phyloP scores from a whole-genome alignment of 495 filamentous ascomycete species.

The Penicillium samsonianum region DNA sequence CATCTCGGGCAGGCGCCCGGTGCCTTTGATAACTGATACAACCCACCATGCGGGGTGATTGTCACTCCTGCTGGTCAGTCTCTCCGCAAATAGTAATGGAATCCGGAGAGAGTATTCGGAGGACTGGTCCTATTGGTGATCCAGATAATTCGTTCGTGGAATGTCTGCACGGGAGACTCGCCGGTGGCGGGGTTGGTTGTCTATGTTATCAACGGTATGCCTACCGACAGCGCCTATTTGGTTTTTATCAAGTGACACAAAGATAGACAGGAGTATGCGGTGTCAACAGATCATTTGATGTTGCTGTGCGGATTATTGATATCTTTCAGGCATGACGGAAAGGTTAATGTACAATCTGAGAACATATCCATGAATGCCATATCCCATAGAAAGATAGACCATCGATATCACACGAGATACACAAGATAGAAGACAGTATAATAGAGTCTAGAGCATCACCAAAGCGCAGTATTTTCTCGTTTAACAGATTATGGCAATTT shows the following conservation, averaged over 20 bases:
- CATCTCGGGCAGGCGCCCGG: constrained; percentile 10
- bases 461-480: not conserved
- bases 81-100: not conserved
- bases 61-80: not conserved
- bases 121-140: not conserved
- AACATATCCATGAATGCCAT: too few relatives aligned
- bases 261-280: not conserved
- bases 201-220: constrained; percentile 10
- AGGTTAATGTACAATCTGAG: not conserved
- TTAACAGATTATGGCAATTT: not conserved
- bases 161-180: constrained; percentile 10
- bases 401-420: not conserved
- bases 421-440: not conserved
- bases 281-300: not conserved
- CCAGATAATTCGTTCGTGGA: not conserved
- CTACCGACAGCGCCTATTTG: constrained; percentile 2
- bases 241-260: not conserved
- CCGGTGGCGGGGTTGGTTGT: constrained; percentile 12
- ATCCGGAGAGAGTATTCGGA: not conserved
- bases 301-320: not conserved
- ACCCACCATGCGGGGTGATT: constrained; percentile 9
- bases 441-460: not conserved
- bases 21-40: not conserved
- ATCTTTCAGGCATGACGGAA: not conserved
- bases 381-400: not conserved